Conservation (phyloP, 192 early-diverging fungal genomes). For the Coemansia sp. region DNA sequence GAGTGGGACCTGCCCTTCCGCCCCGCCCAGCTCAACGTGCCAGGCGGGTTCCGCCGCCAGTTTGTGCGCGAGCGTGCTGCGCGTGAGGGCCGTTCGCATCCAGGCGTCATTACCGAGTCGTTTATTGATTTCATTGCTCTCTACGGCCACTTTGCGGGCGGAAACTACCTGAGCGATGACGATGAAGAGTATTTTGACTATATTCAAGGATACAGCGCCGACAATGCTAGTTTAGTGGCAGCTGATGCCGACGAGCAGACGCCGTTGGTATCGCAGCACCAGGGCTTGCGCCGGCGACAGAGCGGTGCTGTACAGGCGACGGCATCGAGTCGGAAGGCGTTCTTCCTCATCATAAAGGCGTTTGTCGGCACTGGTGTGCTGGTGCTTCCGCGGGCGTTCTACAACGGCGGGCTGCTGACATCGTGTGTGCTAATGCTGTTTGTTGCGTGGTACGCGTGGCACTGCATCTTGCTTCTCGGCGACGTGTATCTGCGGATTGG, state of each 20-base stretch:
- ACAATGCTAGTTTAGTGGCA: not conserved
- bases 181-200: slow-evolving; percentile 62
- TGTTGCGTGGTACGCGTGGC: slow-evolving; percentile 64
- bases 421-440: slow-evolving; percentile 56
- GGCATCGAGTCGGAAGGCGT: slow-evolving; percentile 68
- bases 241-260: slow-evolving; percentile 22
- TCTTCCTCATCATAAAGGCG: slow-evolving; percentile 77
- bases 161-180: slow-evolving; percentile 81
- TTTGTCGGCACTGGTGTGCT: slow-evolving; percentile 81
- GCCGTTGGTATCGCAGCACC: slow-evolving; percentile 14
- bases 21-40: slow-evolving; percentile 59
- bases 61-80: slow-evolving; percentile 77
- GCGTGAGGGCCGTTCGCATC: slow-evolving; percentile 61
- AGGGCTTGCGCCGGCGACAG: slow-evolving; percentile 7
- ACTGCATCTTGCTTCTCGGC: slow-evolving; percentile 66
- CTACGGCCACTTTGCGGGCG: slow-evolving; percentile 94
- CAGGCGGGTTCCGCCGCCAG: slow-evolving; percentile 90
- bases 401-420: slow-evolving; percentile 73
- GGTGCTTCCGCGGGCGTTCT: slow-evolving; percentile 76
- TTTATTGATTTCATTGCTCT: slow-evolving; percentile 95
- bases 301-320: slow-evolving; percentile 38
- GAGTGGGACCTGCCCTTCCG: slow-evolving; percentile 44
- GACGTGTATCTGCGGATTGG: slow-evolving; percentile 60
- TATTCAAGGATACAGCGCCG: slow-evolving; percentile 15
- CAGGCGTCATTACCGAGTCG: slow-evolving; percentile 75